Evolutionary conservation across 225 moss, liverwort and hornwort genomes (phyloP).

Genomic region (Rhytidiadelphus loreus): DNA sequence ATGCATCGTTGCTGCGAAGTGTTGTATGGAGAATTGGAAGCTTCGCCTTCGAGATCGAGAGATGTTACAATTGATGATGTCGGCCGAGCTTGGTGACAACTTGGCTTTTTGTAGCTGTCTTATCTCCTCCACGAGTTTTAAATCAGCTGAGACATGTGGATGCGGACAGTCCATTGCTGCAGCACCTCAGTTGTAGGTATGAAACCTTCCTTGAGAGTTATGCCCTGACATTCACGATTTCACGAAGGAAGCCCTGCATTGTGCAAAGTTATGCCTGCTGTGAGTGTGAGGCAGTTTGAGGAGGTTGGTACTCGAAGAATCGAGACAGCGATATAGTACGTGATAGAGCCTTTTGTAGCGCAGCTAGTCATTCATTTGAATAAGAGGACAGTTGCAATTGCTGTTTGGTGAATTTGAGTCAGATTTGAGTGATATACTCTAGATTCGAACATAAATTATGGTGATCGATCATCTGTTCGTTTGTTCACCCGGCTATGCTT

Average conservation of each 20-base stretch:
- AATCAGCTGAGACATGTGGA: background rate
- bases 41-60: background rate
- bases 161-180: background rate
- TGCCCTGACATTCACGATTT: background rate
- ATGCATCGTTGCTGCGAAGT: background rate
- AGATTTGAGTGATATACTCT: background rate
- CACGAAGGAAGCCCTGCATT: background rate
- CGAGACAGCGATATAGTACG: background rate
- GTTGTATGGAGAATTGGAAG: background rate
- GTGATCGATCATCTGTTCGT: background rate
- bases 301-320: background rate
- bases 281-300: background rate
- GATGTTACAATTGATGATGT: background rate
- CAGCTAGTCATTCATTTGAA: background rate
- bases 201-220: background rate
- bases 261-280: background rate
- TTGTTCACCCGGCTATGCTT: background rate
- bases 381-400: background rate
- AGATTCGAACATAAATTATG: background rate
- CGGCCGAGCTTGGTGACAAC: background rate
- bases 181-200: background rate
- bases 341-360: background rate
- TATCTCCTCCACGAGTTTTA: background rate
- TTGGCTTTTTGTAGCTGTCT: background rate
- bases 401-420: background rate